Evolutionary conservation across 73 alveolate genomes (phyloP).

Genomic region (Symbiodinium pilosum): DNA sequence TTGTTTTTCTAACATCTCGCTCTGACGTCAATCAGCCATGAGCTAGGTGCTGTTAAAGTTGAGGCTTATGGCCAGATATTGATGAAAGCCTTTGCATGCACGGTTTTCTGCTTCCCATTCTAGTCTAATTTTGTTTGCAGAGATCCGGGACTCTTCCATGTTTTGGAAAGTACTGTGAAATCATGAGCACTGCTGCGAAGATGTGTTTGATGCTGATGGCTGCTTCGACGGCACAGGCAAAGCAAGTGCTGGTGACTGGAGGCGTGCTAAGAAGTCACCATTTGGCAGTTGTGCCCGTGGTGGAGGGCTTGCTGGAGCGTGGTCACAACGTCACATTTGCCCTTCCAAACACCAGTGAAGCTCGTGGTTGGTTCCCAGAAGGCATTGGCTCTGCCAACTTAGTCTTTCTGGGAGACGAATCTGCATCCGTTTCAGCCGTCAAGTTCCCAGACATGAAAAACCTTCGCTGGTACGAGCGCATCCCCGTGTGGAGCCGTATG

Average conservation of each 20-base stretch:
- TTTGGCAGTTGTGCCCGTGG: conserved; percentile 9
- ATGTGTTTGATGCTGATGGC: neutral
- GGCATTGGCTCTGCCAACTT: neutral
- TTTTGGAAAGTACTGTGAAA: neutral
- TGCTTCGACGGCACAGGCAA: neutral
- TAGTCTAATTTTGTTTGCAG: too few relatives aligned
- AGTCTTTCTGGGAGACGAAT: neutral
- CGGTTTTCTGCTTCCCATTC: too few relatives aligned
- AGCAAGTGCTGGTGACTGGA: neutral
- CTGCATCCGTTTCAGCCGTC: neutral
- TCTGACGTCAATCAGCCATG: too few relatives aligned
- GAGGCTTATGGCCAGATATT: too few relatives aligned
- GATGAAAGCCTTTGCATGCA: too few relatives aligned
- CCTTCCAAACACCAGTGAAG: conserved; percentile 56
- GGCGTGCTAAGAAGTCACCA: conserved; percentile 14
- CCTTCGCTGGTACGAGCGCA: neutral
- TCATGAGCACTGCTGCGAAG: neutral
- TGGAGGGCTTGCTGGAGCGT: conserved; percentile 23
- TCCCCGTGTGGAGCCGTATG: neutral
- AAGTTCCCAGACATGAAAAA: conserved; percentile 1
- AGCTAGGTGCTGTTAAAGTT: too few relatives aligned
- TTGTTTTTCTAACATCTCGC: too few relatives aligned
- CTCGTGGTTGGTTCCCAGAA: conserved; percentile 46
- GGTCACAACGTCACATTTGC: conserved; percentile 65
- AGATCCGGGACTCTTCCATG: too few relatives aligned